phyloP scores from a whole-genome alignment of 805 yeast species.

The Wickerhamomyces queroliae region DNA sequence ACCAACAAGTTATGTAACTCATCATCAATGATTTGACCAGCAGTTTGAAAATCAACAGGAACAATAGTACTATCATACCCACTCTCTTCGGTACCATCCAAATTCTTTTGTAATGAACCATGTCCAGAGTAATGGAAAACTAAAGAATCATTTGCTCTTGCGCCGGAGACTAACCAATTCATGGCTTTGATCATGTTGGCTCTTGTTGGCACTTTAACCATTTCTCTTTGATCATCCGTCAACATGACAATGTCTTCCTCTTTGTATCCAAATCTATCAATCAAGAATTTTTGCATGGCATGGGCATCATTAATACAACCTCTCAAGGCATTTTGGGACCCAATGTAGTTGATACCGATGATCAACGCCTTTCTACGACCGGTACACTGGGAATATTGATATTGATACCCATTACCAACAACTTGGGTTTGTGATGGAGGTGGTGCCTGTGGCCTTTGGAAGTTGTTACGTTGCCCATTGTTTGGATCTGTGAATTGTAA shows the following conservation, averaged over 20 bases:
- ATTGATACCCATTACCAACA: conserved; percentile 15
- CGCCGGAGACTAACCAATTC: conserved; percentile 68
- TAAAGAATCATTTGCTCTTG: conserved; percentile 59
- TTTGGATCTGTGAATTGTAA: not conserved
- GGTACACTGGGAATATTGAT: conserved; percentile 50
- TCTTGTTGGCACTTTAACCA: conserved; percentile 43
- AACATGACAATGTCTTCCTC: conserved; percentile 39
- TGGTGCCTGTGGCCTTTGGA: conserved; percentile 5
- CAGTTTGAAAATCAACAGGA: conserved; percentile 55
- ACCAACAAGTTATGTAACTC: conserved; percentile 58
- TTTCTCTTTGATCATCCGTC: conserved; percentile 38
- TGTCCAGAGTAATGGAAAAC: conserved; percentile 75
- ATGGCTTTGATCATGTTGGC: conserved; percentile 64
- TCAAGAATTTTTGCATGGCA: conserved; percentile 36
- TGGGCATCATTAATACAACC: conserved; percentile 71
- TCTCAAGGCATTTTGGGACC: conserved; percentile 44
- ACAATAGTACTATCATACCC: conserved; percentile 59
- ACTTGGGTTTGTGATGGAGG: conserved; percentile 14
- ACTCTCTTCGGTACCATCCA: conserved; percentile 57
- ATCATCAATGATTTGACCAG: conserved; percentile 65
- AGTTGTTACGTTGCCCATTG: not conserved
- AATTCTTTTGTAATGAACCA: conserved; percentile 60
- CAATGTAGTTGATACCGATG: conserved; percentile 65
- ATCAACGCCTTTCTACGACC: conserved; percentile 63
- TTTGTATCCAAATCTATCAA: conserved; percentile 16